Conservation (phyloP, 2,329 filamentous ascomycete genomes). For the Penicillium sp. region DNA sequence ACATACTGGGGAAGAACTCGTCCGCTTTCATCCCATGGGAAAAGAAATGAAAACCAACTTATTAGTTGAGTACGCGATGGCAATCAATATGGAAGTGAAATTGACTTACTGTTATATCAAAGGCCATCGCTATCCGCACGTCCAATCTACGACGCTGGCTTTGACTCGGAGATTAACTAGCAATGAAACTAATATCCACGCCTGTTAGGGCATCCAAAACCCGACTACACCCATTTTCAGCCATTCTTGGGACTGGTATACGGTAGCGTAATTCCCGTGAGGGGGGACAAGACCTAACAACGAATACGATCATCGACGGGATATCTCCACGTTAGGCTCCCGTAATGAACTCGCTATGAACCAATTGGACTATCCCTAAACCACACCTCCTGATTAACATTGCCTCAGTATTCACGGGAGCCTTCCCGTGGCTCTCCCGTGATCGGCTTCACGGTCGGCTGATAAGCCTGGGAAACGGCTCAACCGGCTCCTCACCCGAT, state of each 20-base stretch:
- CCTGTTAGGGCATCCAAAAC: no score
- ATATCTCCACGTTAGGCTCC: background rate
- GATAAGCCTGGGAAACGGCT: conserved; percentile 1
- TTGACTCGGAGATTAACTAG: background rate
- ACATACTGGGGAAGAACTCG: no score
- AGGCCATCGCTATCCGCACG: no score
- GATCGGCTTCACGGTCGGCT: background rate
- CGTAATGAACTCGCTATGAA: background rate
- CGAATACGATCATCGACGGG: background rate
- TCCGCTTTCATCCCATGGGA: no score
- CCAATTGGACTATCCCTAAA: background rate
- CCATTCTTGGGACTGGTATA: no score
- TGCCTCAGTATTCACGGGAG: background rate
- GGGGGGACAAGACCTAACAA: no score
- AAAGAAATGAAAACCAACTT: no score
- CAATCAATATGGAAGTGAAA: no score
- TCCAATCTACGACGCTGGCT: background rate
- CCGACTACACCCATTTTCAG: no score
- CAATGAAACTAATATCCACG: background rate
- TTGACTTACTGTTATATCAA: no score
- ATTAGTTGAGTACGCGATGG: no score
- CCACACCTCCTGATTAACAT: background rate
- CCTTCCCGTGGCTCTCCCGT: background rate
- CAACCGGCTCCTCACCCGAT: conserved; percentile 5
- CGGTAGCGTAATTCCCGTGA: no score